These are phyloP conservation scores for Phymatotrichopsis omnivora DNA, from an alignment of 2,329 filamentous ascomycete species.

Conservation along the genomic window DNA sequence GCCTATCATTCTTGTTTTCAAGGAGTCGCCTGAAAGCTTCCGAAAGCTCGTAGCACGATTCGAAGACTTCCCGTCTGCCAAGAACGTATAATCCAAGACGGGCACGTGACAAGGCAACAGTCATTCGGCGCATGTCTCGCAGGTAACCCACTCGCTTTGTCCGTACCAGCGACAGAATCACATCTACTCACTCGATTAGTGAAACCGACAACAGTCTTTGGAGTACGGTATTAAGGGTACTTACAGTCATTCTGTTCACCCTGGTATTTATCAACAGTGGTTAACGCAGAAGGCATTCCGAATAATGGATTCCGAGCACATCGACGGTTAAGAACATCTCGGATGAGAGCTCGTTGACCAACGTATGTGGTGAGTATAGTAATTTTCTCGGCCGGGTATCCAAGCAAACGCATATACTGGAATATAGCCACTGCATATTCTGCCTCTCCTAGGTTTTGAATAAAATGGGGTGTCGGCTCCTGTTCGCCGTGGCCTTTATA, in stretches of 20 bases:
- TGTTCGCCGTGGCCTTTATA: constrained; percentile 85
- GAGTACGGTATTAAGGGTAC: too few relatives aligned
- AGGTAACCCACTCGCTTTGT: constrained; percentile 86
- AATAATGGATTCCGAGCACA: constrained; percentile 78
- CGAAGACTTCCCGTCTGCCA: constrained; percentile 78
- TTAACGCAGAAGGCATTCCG: constrained; percentile 70
- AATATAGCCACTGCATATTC: constrained; percentile 94
- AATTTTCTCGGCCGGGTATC: constrained; percentile 75
- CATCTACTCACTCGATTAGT: constrained; percentile 49
- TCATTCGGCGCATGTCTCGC: constrained; percentile 83
- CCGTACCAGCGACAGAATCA: constrained; percentile 85
- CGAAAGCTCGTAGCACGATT: constrained; percentile 75
- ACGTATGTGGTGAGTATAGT: constrained; percentile 89
- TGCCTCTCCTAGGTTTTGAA: constrained; percentile 92
- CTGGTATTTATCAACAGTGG: constrained; percentile 97
- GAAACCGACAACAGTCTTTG: too few relatives aligned
- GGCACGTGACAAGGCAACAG: constrained; percentile 86
- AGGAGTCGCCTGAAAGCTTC: constrained; percentile 75
- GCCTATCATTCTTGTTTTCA: constrained; percentile 55
- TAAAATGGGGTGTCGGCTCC: constrained; percentile 86
- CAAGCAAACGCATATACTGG: constrained; percentile 93
- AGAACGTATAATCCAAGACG: constrained; percentile 86
- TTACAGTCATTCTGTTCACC: constrained; percentile 98
- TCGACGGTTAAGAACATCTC: constrained; percentile 72
- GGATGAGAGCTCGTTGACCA: constrained; percentile 78